Conservation (phyloP, 805 yeast species). For the Cyberlindnera galapagoensis region DNA sequence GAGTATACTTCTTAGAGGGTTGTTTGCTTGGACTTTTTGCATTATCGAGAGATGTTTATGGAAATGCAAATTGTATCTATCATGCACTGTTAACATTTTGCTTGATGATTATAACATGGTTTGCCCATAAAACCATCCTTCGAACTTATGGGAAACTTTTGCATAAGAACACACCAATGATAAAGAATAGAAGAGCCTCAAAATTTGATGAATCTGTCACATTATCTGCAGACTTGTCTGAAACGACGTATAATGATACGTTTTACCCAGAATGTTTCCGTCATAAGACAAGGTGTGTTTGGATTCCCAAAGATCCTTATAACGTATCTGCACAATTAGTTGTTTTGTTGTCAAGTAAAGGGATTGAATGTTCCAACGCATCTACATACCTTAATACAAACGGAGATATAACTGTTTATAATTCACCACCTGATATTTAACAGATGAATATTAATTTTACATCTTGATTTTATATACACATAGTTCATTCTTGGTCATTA, state of each 20-base stretch:
- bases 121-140: slow-evolving; percentile 49
- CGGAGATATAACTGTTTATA: slow-evolving; percentile 19
- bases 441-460: slow-evolving; percentile 2
- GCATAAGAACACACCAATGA: slow-evolving; percentile 31
- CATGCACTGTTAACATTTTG: slow-evolving; percentile 50
- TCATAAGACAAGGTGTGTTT: slow-evolving; percentile 13
- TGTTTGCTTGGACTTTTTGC: slow-evolving; percentile 74
- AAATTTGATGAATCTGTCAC: slow-evolving; percentile 1
- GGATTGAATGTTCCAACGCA: slow-evolving; percentile 18
- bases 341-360: slow-evolving; percentile 15
- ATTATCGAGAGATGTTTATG: slow-evolving; percentile 45
- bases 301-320: slow-evolving; percentile 21
- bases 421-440: slow-evolving; percentile 23
- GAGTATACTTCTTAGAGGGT: slow-evolving; percentile 74
- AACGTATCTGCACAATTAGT: slow-evolving; percentile 13
- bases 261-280: slow-evolving; percentile 23
- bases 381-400: slow-evolving; percentile 13
- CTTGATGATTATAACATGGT: slow-evolving; percentile 45
- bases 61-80: slow-evolving; percentile 34
- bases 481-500: slow-evolving; percentile 17
- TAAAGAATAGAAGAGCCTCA: slow-evolving; percentile 1
- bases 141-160: slow-evolving; percentile 32
- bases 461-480: neutral
- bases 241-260: slow-evolving; percentile 16
- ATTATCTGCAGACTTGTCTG: slow-evolving; percentile 2